Evolutionary conservation across 1,284 basidiomycete genomes (phyloP).

Genomic region (Sporisorium exsertum): DNA sequence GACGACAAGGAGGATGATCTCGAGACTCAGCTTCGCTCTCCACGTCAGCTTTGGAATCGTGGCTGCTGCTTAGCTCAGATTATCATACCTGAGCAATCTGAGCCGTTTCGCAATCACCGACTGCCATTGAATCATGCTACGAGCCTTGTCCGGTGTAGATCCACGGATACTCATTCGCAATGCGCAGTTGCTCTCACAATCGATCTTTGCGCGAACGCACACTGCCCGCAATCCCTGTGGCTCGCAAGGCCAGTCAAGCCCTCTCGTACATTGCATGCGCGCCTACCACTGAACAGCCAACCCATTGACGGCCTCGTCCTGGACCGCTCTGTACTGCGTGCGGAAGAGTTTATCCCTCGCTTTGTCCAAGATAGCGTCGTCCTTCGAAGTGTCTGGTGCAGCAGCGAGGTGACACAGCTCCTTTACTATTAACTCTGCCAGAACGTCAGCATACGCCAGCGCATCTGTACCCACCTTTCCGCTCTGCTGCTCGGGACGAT

Average conservation of each 20-base stretch:
- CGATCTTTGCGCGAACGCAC: too few relatives aligned
- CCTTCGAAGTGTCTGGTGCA: conserved; percentile 17
- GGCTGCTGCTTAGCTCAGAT: background rate
- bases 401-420: conserved; percentile 70
- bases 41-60: too few relatives aligned
- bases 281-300: conserved; percentile 84
- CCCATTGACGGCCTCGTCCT: conserved; percentile 81
- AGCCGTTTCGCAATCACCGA: background rate
- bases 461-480: conserved; percentile 13
- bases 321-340: conserved; percentile 86
- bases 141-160: too few relatives aligned
- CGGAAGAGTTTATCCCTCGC: conserved; percentile 75
- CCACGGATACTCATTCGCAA: too few relatives aligned
- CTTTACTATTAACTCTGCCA: conserved; percentile 72
- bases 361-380: conserved; percentile 70
- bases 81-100: background rate
- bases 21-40: too few relatives aligned
- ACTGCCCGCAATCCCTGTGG: too few relatives aligned
- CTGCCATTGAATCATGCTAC: too few relatives aligned
- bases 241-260: too few relatives aligned
- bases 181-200: too few relatives aligned
- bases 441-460: conserved; percentile 70
- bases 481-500: background rate
- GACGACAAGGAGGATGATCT: too few relatives aligned
- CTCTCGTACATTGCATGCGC: background rate